Conservation (phyloP, 306 rosid species). For the Quillaja saponaria region DNA sequence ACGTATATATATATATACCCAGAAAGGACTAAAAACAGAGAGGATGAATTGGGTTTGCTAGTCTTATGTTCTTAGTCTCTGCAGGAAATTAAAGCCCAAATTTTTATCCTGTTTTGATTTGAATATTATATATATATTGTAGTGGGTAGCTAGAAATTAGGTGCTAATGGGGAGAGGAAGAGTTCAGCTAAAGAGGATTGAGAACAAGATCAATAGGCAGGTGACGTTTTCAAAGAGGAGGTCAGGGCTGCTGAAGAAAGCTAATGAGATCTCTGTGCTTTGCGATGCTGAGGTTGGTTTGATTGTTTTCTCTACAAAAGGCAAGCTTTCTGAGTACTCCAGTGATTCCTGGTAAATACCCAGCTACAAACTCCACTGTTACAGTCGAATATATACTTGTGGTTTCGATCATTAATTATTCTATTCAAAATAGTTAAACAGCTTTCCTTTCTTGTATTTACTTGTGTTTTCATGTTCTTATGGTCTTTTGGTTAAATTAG, state of each 20-base stretch:
- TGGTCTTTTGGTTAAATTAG: too few species aligned
- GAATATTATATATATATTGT: too few species aligned
- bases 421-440: too few species aligned
- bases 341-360: constrained; percentile 62
- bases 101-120: not conserved
- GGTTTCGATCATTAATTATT: too few species aligned
- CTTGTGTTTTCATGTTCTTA: too few species aligned
- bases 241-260: constrained; percentile 83
- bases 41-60: too few species aligned
- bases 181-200: constrained; percentile 89
- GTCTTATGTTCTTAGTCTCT: not conserved
- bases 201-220: constrained; percentile 89
- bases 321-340: constrained; percentile 76
- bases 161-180: constrained; percentile 75
- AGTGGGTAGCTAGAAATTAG: not conserved
- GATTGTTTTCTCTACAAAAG: constrained; percentile 81
- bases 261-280: constrained; percentile 86
- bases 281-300: constrained; percentile 92
- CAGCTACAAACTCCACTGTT: too few species aligned
- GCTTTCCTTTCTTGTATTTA: too few species aligned
- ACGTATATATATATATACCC: too few species aligned
- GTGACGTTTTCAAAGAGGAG: constrained; percentile 91
- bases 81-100: not conserved
- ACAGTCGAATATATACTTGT: too few species aligned
- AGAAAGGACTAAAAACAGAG: too few species aligned